Percentiles rank a stretch among this genome's conserved stretches.
phyloP scores from a whole-genome alignment of 768 basidiomycete species.

The Tubosaeta brunneosetosa region DNA sequence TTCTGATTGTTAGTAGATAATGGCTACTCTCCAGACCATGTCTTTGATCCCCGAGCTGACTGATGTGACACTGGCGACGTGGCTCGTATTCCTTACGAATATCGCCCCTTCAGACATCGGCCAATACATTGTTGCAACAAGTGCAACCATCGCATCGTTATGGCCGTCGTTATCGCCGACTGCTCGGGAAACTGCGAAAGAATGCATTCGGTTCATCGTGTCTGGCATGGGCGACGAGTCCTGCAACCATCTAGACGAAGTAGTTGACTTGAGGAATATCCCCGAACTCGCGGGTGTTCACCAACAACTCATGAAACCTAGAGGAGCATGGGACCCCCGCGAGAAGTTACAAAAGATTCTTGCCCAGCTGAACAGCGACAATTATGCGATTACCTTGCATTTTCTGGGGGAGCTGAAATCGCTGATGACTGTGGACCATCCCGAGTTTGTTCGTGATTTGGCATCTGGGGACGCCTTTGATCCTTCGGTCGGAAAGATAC shows the following conservation, averaged over 20 bases:
- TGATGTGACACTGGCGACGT: conserved; percentile 73
- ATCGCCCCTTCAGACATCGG: conserved; percentile 68
- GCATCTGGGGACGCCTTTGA: conserved; percentile 88
- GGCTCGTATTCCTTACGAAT: conserved; percentile 71
- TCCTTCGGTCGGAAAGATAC: conserved; percentile 61
- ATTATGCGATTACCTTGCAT: conserved; percentile 68
- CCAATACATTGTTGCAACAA: conserved; percentile 81
- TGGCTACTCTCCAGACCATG: conserved; percentile 93
- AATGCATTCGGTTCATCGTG: conserved; percentile 67
- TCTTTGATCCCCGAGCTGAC: conserved; percentile 71
- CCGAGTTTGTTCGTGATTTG: conserved; percentile 52
- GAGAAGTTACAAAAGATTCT: conserved; percentile 62
- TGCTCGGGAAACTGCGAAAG: conserved; percentile 50
- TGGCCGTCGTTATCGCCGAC: conserved; percentile 63
- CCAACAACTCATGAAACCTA: conserved; percentile 39
- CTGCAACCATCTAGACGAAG: conserved; percentile 58
- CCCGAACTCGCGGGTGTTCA: conserved; percentile 53
- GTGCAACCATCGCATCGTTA: conserved; percentile 72
- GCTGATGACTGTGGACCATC: conserved; percentile 51
- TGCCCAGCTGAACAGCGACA: conserved; percentile 73
- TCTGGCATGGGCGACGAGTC: conserved; percentile 55
- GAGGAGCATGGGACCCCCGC: conserved; percentile 48
- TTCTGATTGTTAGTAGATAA: conserved; percentile 54
- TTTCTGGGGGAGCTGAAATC: conserved; percentile 71
- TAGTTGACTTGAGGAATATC: conserved; percentile 74